Evolutionary conservation across 208 protist genomes (phyloP), one percentile per base, ranked within the genome.

Genomic region (Leishmania major): DNA sequence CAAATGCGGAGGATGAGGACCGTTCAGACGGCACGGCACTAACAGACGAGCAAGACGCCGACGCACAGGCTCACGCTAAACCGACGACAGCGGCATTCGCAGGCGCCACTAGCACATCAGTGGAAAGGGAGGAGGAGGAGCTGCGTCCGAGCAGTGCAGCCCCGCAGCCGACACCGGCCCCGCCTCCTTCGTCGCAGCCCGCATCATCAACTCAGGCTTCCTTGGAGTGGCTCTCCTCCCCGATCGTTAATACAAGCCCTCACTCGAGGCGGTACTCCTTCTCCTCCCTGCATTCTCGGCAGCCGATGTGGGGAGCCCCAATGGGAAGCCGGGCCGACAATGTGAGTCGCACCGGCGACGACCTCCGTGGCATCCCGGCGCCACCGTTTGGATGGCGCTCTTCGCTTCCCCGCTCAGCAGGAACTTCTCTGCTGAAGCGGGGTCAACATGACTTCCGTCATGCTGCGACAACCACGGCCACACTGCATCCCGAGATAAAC

Each of bases 151-250:
- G 77, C 55, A 43, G 59, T 8, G 67, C 60, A 15, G 77, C 82
- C 13, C 82, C 82, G 28, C 77, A 79, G 40, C 82, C 82, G 10
- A 73, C 64, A 11, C 77, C 82, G 31, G 81, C 76, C 3, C 76
- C 81, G 11, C 45, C n/a, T n/a, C 28, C 3, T 47, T 37, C 47
- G n/a, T 75, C 49, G n/a, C 71, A 57, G 43, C 8, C 47, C 25
- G 45, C 71, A 25, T 75, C 71, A 19, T 57, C 47, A 25, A 25
- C 47, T 10, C 49, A n/a, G 45, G 10, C 25, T 47, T 35, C 75
- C 25, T 43, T 59, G 10, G 53, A 45, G 57, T 69, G 57, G 35
- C 25, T 49, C 40, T 47, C 75, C 55, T 35, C 47, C 4, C 13
- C 75, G 8, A 28, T 31, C 13, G 31, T 8, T 49, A 31, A n/a